Evolutionary conservation across 2,329 filamentous ascomycete genomes (phyloP).

Genomic region (Hyphodiscus sp.): DNA sequence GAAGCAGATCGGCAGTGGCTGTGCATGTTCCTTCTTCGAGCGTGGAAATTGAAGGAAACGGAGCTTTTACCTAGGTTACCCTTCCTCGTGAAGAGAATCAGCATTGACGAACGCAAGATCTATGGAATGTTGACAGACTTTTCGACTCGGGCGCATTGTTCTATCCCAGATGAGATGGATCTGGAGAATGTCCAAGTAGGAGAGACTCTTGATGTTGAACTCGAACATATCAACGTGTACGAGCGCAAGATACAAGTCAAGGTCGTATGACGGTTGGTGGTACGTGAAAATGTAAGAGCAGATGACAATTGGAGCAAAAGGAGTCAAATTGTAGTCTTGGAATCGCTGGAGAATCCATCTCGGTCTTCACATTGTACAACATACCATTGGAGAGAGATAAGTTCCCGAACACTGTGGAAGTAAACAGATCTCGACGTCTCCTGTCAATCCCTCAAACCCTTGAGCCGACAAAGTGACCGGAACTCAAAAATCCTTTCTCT

Average conservation of each 20-base stretch:
- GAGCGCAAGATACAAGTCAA: constrained; percentile 39
- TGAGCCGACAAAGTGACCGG: too few species aligned
- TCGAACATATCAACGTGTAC: constrained; percentile 48
- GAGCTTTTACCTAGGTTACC: constrained; percentile 41
- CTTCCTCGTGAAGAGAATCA: constrained; percentile 13
- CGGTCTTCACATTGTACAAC: too few species aligned
- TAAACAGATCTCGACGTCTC: too few species aligned
- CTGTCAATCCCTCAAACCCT: too few species aligned
- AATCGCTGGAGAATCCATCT: too few species aligned
- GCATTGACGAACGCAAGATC: neutral
- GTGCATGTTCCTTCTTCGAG: constrained; percentile 52
- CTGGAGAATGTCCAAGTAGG: constrained; percentile 38
- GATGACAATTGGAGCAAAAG: too few species aligned
- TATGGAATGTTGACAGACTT: neutral
- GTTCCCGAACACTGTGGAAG: too few species aligned
- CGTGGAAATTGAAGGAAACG: constrained; percentile 47
- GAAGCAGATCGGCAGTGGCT: constrained; percentile 44
- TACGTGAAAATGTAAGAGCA: neutral
- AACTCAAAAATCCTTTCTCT: too few species aligned
- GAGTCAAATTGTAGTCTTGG: neutral
- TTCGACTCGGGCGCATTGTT: constrained; percentile 9
- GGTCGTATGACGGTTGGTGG: neutral
- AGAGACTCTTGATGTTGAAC: constrained; percentile 50
- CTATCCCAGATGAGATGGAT: constrained; percentile 5
- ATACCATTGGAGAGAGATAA: too few species aligned